Evolutionary conservation across 1,139 yeast genomes (phyloP).

Genomic region (Candida pseudoviswanathii): DNA sequence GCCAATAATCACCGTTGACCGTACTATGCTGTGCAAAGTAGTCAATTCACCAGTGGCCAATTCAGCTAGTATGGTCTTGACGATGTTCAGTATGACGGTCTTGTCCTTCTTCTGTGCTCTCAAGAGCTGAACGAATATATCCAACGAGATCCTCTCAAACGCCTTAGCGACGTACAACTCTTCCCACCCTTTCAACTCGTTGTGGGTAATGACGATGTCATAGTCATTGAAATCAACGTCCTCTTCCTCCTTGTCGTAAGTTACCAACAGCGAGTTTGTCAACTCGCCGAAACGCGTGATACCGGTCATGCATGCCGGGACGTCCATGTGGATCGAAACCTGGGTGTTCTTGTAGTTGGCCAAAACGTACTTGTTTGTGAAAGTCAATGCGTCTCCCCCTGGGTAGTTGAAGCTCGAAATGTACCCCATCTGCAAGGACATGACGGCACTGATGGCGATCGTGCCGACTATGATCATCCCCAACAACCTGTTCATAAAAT

Average conservation of each 20-base stretch:
- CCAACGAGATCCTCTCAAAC: constrained; percentile 26
- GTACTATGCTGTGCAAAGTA: constrained; percentile 20
- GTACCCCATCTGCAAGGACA: constrained; percentile 56
- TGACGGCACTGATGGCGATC: constrained; percentile 31
- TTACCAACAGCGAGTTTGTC: constrained; percentile 38
- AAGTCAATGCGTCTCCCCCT: constrained; percentile 74
- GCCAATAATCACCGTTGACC: constrained; percentile 24
- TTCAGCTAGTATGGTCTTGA: constrained; percentile 21
- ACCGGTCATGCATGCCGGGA: constrained; percentile 87
- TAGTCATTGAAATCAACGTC: constrained; percentile 41
- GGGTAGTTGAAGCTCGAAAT: constrained; percentile 82
- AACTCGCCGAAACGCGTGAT: constrained; percentile 72
- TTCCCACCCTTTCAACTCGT: constrained; percentile 30
- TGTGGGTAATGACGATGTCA: constrained; percentile 61
- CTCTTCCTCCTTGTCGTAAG: constrained; percentile 77
- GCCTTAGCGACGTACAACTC: constrained; percentile 21
- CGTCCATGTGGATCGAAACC: constrained; percentile 68
- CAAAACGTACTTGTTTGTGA: constrained; percentile 50
- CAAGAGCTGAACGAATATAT: constrained; percentile 20
- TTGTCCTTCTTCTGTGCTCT: constrained; percentile 15
- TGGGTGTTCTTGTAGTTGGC: constrained; percentile 13
- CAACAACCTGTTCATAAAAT: constrained; percentile 31
- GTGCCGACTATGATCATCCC: constrained; percentile 32
- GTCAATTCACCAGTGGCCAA: constrained; percentile 18
- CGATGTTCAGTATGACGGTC: constrained; percentile 14